These are phyloP conservation scores for Chytridium lagenaria DNA, from an alignment of 371 early-diverging fungal species.

Conservation along the genomic window DNA sequence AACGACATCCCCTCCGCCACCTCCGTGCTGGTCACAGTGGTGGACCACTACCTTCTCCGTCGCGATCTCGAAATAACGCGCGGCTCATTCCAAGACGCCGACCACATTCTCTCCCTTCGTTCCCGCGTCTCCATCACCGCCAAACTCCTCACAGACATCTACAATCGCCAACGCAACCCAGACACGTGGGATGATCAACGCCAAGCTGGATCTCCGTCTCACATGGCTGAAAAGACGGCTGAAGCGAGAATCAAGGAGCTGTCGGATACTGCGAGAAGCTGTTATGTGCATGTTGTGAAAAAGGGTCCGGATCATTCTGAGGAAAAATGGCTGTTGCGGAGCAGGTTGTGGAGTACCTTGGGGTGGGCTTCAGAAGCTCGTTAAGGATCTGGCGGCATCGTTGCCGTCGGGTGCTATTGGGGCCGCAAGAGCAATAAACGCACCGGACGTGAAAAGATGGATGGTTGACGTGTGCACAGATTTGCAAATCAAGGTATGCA, in stretches of 20 bases:
- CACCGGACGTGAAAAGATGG: neutral
- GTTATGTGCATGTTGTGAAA: neutral
- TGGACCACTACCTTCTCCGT: neutral
- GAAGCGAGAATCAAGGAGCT: constrained; percentile 16
- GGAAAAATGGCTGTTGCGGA: constrained; percentile 3
- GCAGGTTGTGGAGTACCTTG: constrained; percentile 3
- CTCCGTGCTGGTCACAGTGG: neutral
- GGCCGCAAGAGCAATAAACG: constrained; percentile 1
- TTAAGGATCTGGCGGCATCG: neutral
- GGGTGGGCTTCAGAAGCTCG: neutral
- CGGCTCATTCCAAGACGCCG: constrained; percentile 11
- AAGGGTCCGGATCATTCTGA: neutral
- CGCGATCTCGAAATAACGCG: neutral
- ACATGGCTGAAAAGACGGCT: neutral
- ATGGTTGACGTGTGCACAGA: neutral
- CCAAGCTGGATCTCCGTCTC: neutral
- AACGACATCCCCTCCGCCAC: neutral
- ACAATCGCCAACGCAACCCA: neutral
- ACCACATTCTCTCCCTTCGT: neutral
- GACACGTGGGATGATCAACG: neutral
- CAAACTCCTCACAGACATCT: neutral
- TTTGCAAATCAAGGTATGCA: constrained; percentile 3
- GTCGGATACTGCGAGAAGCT: neutral
- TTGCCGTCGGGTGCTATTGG: neutral
- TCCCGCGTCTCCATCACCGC: constrained; percentile 14